A percentile compares a stretch with the other conserved stretches of the same genome.
phyloP scores from a whole-genome alignment of 352 stramenopile genomes.

The Aphanomyces cochlioides region DNA sequence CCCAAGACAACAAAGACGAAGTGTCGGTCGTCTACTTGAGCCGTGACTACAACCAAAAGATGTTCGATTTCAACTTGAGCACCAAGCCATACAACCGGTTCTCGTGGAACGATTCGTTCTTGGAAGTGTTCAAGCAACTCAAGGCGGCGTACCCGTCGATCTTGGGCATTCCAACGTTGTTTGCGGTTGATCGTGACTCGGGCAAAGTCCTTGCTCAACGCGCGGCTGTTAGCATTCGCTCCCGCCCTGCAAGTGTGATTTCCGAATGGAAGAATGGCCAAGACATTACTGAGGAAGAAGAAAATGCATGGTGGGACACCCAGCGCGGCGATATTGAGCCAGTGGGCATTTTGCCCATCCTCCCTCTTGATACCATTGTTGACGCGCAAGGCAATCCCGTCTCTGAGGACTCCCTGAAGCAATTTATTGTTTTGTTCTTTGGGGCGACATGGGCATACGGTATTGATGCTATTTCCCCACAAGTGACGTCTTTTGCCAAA shows the following conservation, averaged over 20 bases:
- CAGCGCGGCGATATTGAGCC: background rate
- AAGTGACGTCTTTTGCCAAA: background rate
- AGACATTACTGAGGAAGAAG: slow-evolving; percentile 21
- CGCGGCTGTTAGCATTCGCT: slow-evolving; percentile 18
- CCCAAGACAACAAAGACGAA: slow-evolving; percentile 1
- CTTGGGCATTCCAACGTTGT: slow-evolving; percentile 17
- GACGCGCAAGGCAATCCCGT: background rate
- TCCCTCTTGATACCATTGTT: slow-evolving; percentile 21
- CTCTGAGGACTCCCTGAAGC: background rate
- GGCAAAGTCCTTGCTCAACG: slow-evolving; percentile 6
- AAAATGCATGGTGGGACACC: slow-evolving; percentile 10
- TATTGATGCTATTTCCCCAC: background rate
- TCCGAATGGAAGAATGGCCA: slow-evolving; percentile 10
- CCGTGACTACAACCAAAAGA: slow-evolving; percentile 12
- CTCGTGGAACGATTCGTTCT: background rate
- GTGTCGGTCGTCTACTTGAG: slow-evolving; percentile 25
- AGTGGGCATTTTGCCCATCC: slow-evolving; percentile 6
- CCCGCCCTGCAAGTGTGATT: background rate
- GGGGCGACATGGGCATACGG: background rate
- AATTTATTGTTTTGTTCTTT: slow-evolving; percentile 20
- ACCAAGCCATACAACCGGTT: slow-evolving; percentile 20
- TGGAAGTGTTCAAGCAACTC: slow-evolving; percentile 15
- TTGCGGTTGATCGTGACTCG: slow-evolving; percentile 13
- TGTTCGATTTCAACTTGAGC: slow-evolving; percentile 15
- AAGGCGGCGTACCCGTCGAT: slow-evolving; percentile 17